Conservation (phyloP, 2,329 filamentous ascomycete species). For the Helminthosporium solani region DNA sequence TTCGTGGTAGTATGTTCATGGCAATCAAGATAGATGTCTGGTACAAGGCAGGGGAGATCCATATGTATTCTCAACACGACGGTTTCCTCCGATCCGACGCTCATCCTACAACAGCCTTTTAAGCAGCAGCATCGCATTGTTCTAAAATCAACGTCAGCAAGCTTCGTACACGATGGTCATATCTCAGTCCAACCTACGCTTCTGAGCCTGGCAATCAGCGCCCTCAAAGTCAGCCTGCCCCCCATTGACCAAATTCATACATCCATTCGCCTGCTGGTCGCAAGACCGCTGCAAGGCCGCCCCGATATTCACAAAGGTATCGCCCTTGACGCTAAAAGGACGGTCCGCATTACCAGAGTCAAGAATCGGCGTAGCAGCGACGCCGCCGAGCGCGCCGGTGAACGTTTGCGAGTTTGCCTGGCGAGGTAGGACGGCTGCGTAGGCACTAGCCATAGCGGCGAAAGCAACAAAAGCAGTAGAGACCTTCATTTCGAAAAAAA, state of each 20-base stretch:
- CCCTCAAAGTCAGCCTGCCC: conserved; percentile 48
- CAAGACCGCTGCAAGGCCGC: conserved; percentile 63
- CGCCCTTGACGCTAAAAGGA: conserved; percentile 33
- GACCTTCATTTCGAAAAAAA: conserved; percentile 26
- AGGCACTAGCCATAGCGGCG: conserved; percentile 17
- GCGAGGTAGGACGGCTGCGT: conserved; percentile 22
- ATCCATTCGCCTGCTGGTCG: conserved; percentile 63
- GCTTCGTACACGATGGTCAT: neutral
- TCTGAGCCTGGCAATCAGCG: conserved; percentile 58
- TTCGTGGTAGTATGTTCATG: neutral
- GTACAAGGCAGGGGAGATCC: too few species aligned
- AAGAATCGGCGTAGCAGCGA: conserved; percentile 54
- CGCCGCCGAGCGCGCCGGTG: conserved; percentile 53
- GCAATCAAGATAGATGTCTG: too few species aligned
- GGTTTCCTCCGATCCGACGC: neutral
- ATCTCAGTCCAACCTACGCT: conserved; percentile 33
- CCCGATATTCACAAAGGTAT: conserved; percentile 54
- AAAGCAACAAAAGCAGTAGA: conserved; percentile 18
- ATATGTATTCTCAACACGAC: conserved; percentile 1
- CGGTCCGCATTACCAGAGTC: conserved; percentile 53
- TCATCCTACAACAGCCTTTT: neutral
- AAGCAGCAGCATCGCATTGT: conserved; percentile 11
- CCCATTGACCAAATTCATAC: conserved; percentile 58
- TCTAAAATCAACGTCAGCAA: conserved; percentile 1
- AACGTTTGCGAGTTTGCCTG: conserved; percentile 39